Evolutionary conservation across 2,329 filamentous ascomycete genomes (phyloP).

Genomic region (Dendrostoma leiphaemia): DNA sequence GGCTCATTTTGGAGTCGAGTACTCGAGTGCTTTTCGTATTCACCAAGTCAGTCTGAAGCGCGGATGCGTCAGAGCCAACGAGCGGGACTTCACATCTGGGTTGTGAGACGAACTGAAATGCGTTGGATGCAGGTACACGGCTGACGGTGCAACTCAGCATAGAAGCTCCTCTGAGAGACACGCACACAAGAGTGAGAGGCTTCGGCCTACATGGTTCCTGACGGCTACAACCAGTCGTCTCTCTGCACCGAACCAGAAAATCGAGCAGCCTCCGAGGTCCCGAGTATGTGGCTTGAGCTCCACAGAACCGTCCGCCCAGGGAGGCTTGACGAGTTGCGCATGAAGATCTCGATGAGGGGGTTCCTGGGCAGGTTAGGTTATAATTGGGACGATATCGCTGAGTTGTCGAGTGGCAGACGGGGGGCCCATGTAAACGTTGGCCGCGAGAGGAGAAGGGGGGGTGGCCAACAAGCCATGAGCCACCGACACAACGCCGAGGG

Average conservation of each 20-base stretch:
- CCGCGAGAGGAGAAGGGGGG: constrained; percentile 3
- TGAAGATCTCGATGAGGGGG: constrained; percentile 6
- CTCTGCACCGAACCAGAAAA: neutral
- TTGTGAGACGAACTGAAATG: constrained; percentile 7
- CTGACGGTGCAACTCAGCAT: neutral
- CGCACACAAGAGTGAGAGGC: neutral
- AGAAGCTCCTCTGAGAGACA: neutral
- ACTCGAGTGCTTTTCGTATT: too few relatives aligned
- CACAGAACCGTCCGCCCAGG: neutral
- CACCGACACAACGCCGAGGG: neutral
- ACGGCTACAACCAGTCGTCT: neutral
- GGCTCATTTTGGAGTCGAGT: too few relatives aligned
- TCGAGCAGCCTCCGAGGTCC: neutral
- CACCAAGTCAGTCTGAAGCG: too few relatives aligned
- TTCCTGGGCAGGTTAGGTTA: constrained; percentile 2
- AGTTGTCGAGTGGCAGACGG: constrained; percentile 4
- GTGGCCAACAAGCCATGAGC: neutral
- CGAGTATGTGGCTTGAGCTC: neutral
- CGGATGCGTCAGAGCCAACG: too few relatives aligned
- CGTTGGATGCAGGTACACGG: constrained; percentile 16
- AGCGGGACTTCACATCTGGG: too few relatives aligned
- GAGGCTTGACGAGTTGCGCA: constrained; percentile 7
- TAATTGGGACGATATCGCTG: constrained; percentile 10
- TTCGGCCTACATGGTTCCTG: constrained; percentile 2
- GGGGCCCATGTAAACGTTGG: constrained; percentile 2